Evolutionary conservation across 257 asterid species (phyloP).

Genomic region (Rehmannia glutinosa): DNA sequence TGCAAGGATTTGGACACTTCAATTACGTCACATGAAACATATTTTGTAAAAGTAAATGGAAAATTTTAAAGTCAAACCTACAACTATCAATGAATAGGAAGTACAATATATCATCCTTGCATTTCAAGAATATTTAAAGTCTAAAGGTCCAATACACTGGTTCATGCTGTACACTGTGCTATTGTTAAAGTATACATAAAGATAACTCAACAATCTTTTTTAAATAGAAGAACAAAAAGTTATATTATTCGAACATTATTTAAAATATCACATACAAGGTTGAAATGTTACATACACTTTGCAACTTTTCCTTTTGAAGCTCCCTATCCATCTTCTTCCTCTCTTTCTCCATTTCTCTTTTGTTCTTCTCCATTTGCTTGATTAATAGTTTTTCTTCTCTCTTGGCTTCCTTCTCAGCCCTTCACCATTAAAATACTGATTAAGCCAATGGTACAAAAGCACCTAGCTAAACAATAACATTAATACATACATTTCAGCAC

Average conservation of each 20-base stretch:
- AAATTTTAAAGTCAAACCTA: neutral
- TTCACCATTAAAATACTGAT: conserved; percentile 32
- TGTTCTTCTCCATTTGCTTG: conserved; percentile 75
- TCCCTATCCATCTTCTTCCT: conserved; percentile 64
- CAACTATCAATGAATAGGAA: no score
- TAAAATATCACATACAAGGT: neutral
- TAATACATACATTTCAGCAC: conserved; percentile 56
- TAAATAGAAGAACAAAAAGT: neutral
- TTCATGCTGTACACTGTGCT: no score
- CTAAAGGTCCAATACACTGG: no score
- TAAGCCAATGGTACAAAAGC: conserved; percentile 17
- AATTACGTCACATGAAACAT: conserved; percentile 9
- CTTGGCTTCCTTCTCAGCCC: conserved; percentile 70
- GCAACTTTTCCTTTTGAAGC: conserved; percentile 66
- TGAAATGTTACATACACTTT: conserved; percentile 42
- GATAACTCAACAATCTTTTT: no score
- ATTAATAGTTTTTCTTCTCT: conserved; percentile 44
- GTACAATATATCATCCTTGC: no score
- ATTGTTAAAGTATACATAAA: no score
- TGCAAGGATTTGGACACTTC: conserved; percentile 21
- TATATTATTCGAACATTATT: no score
- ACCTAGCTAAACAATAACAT: conserved; percentile 7
- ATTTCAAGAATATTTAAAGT: no score
- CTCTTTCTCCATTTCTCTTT: conserved; percentile 71
- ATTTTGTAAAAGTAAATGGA: no score